A percentile compares a stretch with the other conserved stretches of the same genome.
Evolutionary conservation across 148 eudicot species (phyloP).

Genomic region (Chenopodium suecicum): DNA sequence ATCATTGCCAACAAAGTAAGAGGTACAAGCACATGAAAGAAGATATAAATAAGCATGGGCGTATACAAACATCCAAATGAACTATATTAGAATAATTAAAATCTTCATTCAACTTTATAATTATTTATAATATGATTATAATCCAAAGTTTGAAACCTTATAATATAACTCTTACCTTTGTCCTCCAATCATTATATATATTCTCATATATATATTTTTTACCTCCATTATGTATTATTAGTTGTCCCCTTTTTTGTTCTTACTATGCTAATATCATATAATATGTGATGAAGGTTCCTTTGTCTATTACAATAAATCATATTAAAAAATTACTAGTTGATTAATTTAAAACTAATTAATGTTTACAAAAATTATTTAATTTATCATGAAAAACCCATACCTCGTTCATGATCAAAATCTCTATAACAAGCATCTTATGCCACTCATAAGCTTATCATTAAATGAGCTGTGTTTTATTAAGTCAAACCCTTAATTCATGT

Average conservation of each 20-base stretch:
- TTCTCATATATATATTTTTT: conserved; percentile 14
- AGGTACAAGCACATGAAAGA: conserved; percentile 19
- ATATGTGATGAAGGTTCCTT: conserved; percentile 23
- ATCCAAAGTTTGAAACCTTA: conserved; percentile 16
- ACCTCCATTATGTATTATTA: conserved; percentile 17
- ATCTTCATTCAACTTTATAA: conserved; percentile 21
- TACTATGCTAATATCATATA: conserved; percentile 18
- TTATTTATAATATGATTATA: neutral
- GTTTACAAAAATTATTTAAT: neutral
- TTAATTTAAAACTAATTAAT: neutral
- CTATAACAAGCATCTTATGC: conserved; percentile 19
- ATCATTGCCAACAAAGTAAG: conserved; percentile 13
- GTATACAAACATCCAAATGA: conserved; percentile 30
- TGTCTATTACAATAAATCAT: conserved; percentile 14
- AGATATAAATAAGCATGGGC: conserved; percentile 19
- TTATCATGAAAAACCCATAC: conserved; percentile 3
- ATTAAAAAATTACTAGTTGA: neutral
- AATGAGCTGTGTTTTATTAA: conserved; percentile 33
- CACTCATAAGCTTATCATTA: conserved; percentile 41
- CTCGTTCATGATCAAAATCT: conserved; percentile 22
- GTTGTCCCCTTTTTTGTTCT: conserved; percentile 29
- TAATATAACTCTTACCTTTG: conserved; percentile 27
- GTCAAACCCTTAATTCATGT: conserved; percentile 27
- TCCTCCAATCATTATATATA: conserved; percentile 23
- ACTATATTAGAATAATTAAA: neutral